Evolutionary conservation across 257 asterid genomes (phyloP), one percentile per base, ranked within the genome.

Genomic region (Plectranthus barbatus): DNA sequence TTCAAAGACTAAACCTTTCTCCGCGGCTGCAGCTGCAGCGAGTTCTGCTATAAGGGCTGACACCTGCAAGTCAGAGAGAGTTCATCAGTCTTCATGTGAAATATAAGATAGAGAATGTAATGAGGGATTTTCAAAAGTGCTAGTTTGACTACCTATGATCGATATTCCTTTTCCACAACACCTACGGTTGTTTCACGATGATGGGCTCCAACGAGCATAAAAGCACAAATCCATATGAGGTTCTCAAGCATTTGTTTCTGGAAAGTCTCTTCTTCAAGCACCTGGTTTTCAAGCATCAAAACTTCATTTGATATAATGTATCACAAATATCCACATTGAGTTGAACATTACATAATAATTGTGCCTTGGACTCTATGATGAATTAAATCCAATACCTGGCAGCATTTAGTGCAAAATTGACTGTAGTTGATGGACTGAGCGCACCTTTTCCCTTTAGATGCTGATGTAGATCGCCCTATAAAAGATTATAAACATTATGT

Each of bases 151-250:
- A 86, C 98, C 98, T 92, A 97, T n/a, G 91, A 60, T 19, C 91
- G 85, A 70, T 83, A 77, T 48, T 83, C 94, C 73, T 87, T 85
- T 84, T 89, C 99, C 56, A 88, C 97, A 44, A 4, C 84, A 24
- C 99, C 99, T 37, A 92, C 97, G 29, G 95, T 86, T 48, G 97
- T 95, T 55, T 96, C 94, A 20, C 90, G 95, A 80, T 89, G 97
- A 50, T 96, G 97, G 61, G 94, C 96, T 73, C 99, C 99, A 58
- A 92, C 99, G 19, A 92, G 97, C 99, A 92, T 92, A 83, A 92
- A 92, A 51, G 99, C 93, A 62, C 94, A 83, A 71, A 92, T 92
- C 99, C 99, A 92, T 76, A 89, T 89, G 60, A 92, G n/a, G n/a
- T n/a, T n/a, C n/a, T n/a, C n/a, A n/a, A n/a, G n/a, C n/a, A n/a